A percentile compares a stretch with the other conserved stretches of the same genome.
Evolutionary conservation across 2,329 filamentous ascomycete species (phyloP).

Genomic region (Blastomyces percursus): DNA sequence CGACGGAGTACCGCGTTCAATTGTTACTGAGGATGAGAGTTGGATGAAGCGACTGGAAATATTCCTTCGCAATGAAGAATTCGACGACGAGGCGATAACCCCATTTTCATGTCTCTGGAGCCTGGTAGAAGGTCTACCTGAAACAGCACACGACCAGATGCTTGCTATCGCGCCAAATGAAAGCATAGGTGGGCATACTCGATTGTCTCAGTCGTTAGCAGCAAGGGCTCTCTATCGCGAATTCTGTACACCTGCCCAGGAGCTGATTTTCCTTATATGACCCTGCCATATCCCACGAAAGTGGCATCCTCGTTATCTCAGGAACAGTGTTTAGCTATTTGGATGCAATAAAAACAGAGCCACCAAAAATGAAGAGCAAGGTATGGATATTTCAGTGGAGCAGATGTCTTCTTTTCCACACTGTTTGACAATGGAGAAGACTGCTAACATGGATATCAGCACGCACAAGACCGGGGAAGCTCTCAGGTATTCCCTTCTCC

Average conservation of each 20-base stretch:
- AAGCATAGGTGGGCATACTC: background rate
- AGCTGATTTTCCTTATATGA: background rate
- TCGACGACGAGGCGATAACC: background rate
- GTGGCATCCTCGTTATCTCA: background rate
- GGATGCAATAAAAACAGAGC: background rate
- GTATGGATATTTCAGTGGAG: background rate
- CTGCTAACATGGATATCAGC: background rate
- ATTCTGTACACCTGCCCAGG: background rate
- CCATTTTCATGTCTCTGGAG: background rate
- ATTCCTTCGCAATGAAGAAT: conserved; percentile 3
- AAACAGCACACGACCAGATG: background rate
- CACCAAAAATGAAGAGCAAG: background rate
- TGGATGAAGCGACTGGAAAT: conserved; percentile 12
- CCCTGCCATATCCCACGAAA: background rate
- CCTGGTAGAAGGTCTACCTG: background rate
- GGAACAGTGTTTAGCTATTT: background rate
- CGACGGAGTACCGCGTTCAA: conserved; percentile 50
- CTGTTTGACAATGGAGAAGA: too few species aligned
- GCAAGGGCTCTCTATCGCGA: background rate
- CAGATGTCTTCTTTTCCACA: too few species aligned
- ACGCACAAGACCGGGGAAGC: background rate
- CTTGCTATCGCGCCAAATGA: background rate
- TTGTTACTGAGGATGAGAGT: conserved; percentile 39
- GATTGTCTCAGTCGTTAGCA: background rate
- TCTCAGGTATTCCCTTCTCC: background rate